phyloP scores from a whole-genome alignment of 768 basidiomycete species.

The Phylloporus sp. region DNA sequence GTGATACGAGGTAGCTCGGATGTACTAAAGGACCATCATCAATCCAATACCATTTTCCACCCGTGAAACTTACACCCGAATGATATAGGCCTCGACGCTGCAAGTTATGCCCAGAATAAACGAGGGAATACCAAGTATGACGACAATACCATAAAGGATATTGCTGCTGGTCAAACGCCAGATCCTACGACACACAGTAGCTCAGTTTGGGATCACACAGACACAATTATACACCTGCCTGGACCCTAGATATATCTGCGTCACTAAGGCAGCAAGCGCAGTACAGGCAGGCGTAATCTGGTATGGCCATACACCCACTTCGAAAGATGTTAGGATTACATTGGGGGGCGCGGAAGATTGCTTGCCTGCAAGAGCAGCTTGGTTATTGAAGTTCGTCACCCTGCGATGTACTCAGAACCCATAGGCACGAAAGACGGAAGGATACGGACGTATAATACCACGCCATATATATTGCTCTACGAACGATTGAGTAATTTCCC shows the following conservation, averaged over 20 bases:
- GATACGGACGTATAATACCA: constrained; percentile 16
- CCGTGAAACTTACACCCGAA: constrained; percentile 32
- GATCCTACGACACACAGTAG: constrained; percentile 9
- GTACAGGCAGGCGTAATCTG: constrained; percentile 48
- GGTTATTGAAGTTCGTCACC: constrained; percentile 12
- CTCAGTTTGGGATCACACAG: too few species aligned
- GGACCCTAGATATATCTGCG: constrained; percentile 44
- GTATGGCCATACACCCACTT: constrained; percentile 45
- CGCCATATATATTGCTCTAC: constrained; percentile 18
- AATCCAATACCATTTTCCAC: background rate
- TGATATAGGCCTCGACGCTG: constrained; percentile 40
- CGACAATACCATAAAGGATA: constrained; percentile 32
- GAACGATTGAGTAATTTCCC: too few species aligned
- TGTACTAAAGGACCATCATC: constrained; percentile 27
- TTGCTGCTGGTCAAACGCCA: constrained; percentile 9
- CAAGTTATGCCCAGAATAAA: constrained; percentile 42
- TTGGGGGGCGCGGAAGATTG: background rate
- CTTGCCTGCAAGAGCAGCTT: constrained; percentile 6
- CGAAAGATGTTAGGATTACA: background rate
- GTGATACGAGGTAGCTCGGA: constrained; percentile 39
- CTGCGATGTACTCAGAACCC: background rate
- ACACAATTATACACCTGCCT: constrained; percentile 32
- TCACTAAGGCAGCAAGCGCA: constrained; percentile 43
- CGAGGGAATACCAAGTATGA: constrained; percentile 34
- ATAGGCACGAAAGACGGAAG: too few species aligned